Evolutionary conservation across 495 filamentous ascomycete species (phyloP).

Genomic region (Articulospora tetracladia): DNA sequence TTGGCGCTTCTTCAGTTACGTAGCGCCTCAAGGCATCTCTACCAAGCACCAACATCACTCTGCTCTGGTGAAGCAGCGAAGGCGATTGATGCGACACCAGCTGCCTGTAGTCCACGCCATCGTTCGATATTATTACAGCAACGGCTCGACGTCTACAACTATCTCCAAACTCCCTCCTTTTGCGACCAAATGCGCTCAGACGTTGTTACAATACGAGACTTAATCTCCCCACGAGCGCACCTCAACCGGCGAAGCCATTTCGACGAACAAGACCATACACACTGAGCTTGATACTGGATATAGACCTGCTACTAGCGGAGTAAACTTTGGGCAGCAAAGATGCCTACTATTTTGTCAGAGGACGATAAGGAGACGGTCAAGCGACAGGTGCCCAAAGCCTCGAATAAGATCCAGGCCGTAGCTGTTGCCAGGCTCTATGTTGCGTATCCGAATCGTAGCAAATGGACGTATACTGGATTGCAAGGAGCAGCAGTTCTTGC

Average conservation of each 20-base stretch:
- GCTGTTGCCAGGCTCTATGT: slow-evolving; percentile 93
- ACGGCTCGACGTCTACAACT: neutral
- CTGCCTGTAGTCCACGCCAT: neutral
- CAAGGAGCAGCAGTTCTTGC: slow-evolving; percentile 92
- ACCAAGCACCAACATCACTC: neutral
- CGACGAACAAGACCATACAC: slow-evolving; percentile 14
- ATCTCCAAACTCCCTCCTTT: neutral
- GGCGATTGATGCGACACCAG: neutral
- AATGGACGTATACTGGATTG: slow-evolving; percentile 93
- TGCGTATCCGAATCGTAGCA: slow-evolving; percentile 77
- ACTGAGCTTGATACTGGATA: neutral
- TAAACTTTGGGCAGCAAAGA: slow-evolving; percentile 33
- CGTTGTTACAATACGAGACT: slow-evolving; percentile 17
- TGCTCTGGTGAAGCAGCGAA: neutral
- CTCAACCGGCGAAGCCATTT: slow-evolving; percentile 14
- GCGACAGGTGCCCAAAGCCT: slow-evolving; percentile 81
- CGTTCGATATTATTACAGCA: neutral
- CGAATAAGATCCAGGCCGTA: slow-evolving; percentile 93
- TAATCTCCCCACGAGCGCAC: slow-evolving; percentile 23
- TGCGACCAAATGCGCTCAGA: slow-evolving; percentile 19
- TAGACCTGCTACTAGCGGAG: neutral
- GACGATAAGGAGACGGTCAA: slow-evolving; percentile 93
- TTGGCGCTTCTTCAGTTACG: slow-evolving; percentile 12
- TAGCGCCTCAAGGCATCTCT: slow-evolving; percentile 5
- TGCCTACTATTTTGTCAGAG: slow-evolving; percentile 87